Conservation (phyloP, 2,329 filamentous ascomycete species). For the Scortechinia acanthostroma region DNA sequence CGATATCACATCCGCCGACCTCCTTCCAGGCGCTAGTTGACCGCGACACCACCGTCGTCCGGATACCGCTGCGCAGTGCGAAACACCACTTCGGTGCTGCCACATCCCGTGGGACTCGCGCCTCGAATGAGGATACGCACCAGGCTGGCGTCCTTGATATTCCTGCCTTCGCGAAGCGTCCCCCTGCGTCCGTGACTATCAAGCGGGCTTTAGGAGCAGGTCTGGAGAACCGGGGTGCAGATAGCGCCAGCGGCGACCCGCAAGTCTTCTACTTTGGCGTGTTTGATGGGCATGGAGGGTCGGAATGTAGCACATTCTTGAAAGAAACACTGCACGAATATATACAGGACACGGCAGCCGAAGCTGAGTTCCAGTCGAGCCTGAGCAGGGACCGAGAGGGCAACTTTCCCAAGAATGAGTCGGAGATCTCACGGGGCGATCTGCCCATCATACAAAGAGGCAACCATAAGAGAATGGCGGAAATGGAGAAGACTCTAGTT, state of each 20-base stretch:
- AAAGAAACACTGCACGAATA: slow-evolving; percentile 54
- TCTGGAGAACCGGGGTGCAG: slow-evolving; percentile 32
- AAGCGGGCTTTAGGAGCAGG: slow-evolving; percentile 5
- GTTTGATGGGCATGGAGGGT: slow-evolving; percentile 63
- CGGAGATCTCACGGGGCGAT: not conserved
- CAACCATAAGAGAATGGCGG: slow-evolving; percentile 30
- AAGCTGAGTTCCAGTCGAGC: slow-evolving; percentile 51
- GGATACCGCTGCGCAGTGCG: slow-evolving; percentile 60
- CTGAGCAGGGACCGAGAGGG: slow-evolving; percentile 24
- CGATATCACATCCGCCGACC: slow-evolving; percentile 19
- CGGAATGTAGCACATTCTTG: slow-evolving; percentile 56
- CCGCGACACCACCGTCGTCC: slow-evolving; percentile 46
- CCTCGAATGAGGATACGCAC: slow-evolving; percentile 61
- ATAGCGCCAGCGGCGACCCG: slow-evolving; percentile 50
- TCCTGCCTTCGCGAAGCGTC: slow-evolving; percentile 56
- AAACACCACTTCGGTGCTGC: slow-evolving; percentile 64
- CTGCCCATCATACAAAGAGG: not conserved
- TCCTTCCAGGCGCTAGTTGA: slow-evolving; percentile 24
- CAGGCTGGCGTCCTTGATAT: slow-evolving; percentile 64
- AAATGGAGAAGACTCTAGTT: slow-evolving; percentile 46
- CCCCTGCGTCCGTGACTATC: slow-evolving; percentile 41
- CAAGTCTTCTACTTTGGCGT: slow-evolving; percentile 67
- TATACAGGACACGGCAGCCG: slow-evolving; percentile 48
- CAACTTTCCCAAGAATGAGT: slow-evolving; percentile 4
- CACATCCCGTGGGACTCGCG: slow-evolving; percentile 50